A percentile compares a stretch with the other conserved stretches of the same genome.
These are phyloP conservation scores for Suhomyces bribrorum DNA, from an alignment of 1,139 yeast genomes.

Conservation along the genomic window DNA sequence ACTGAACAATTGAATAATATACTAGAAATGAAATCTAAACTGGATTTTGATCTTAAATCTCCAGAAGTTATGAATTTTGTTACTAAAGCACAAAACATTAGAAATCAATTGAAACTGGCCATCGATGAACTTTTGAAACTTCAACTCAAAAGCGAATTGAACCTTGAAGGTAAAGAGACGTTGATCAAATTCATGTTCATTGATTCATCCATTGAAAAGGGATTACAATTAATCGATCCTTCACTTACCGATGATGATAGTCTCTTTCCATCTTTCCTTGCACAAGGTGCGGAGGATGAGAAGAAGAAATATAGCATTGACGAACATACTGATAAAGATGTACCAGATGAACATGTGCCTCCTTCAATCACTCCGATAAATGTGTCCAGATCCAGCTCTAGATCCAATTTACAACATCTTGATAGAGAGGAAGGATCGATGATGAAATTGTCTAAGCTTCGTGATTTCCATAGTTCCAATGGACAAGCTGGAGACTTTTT, in stretches of 20 bases:
- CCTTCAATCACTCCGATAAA: conserved; percentile 27
- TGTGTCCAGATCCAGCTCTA: conserved; percentile 38
- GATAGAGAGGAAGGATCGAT: conserved; percentile 47
- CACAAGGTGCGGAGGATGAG: conserved; percentile 21
- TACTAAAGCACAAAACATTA: conserved; percentile 41
- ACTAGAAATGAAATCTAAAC: conserved; percentile 33
- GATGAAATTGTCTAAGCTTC: conserved; percentile 35
- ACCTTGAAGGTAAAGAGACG: conserved; percentile 71
- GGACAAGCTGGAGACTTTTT: conserved; percentile 16
- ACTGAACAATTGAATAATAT: conserved; percentile 42
- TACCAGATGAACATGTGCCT: conserved; percentile 14
- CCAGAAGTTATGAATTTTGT: conserved; percentile 44
- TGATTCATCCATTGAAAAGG: conserved; percentile 70
- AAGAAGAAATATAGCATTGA: conserved; percentile 16
- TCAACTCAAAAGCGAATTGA: conserved; percentile 54
- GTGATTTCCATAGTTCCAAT: conserved; percentile 25
- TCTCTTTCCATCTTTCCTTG: not conserved
- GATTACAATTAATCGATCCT: conserved; percentile 52
- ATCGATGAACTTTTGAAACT: conserved; percentile 58
- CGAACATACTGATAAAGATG: not conserved
- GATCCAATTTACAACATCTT: conserved; percentile 35
- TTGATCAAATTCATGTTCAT: conserved; percentile 65
- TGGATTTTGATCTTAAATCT: conserved; percentile 21
- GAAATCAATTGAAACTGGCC: conserved; percentile 50
- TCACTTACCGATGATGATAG: conserved; percentile 28